Evolutionary conservation across 257 asterid species (phyloP).

Genomic region (Nicotiana knightiana): DNA sequence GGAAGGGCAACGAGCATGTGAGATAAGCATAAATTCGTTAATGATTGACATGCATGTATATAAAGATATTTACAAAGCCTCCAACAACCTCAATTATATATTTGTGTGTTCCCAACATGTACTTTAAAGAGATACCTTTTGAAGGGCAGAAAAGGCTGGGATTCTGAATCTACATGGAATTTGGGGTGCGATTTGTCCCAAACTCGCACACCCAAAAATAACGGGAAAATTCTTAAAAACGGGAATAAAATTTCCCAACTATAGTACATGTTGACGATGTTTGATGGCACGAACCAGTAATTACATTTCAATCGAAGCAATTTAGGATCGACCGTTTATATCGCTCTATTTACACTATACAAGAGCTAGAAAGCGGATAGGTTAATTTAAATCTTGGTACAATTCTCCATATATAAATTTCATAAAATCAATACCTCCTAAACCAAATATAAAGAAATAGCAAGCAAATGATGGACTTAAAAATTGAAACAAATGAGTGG

Average conservation of each 20-base stretch:
- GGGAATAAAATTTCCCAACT: neutral
- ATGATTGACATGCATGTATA: neutral
- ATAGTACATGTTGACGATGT: too few relatives aligned
- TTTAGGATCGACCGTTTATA: too few relatives aligned
- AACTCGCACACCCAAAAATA: neutral
- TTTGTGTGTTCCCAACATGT: slow-evolving; percentile 8
- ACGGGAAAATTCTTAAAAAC: neutral
- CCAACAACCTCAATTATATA: neutral
- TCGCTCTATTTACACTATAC: too few relatives aligned
- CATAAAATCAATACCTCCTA: neutral
- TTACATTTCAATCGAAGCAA: too few relatives aligned
- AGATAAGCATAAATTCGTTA: too few relatives aligned
- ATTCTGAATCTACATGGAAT: slow-evolving; percentile 59
- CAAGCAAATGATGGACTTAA: neutral
- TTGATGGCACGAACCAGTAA: too few relatives aligned
- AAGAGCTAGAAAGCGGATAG: too few relatives aligned
- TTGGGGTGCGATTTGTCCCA: slow-evolving; percentile 40
- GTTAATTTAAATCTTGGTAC: neutral
- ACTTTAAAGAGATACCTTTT: neutral
- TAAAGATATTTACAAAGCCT: neutral
- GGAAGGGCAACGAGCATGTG: too few relatives aligned
- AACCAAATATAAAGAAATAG: neutral
- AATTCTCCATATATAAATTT: neutral
- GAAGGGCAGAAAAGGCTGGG: neutral
- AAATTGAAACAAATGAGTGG: slow-evolving; percentile 5